phyloP scores from a whole-genome alignment of 352 stramenopile genomes.

The Globisporangium canariense region DNA sequence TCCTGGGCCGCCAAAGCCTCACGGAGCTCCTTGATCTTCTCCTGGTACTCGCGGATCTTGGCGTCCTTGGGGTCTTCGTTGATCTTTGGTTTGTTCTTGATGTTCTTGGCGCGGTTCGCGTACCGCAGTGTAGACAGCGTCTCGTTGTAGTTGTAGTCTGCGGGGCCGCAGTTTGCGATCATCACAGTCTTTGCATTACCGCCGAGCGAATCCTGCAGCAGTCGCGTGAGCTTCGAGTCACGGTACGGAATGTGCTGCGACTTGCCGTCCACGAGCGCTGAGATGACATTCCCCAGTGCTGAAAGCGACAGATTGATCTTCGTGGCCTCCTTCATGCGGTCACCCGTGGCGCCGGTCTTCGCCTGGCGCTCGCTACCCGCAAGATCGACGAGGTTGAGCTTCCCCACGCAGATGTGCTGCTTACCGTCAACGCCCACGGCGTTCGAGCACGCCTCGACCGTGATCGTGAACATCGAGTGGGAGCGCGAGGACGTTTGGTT shows the following conservation, averaged over 20 bases:
- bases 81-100: constrained; percentile 99
- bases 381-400: constrained; percentile 93
- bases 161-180: constrained; percentile 96
- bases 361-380: constrained; percentile 71
- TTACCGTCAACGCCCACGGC: constrained; percentile 60
- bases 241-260: constrained; percentile 67
- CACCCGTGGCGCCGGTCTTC: constrained; percentile 71
- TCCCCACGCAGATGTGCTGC: constrained; percentile 94
- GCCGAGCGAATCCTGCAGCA: constrained; percentile 75
- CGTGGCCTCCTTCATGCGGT: constrained; percentile 75
- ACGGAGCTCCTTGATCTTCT: constrained; percentile 95
- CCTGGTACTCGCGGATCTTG: constrained; percentile 97
- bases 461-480: constrained; percentile 98
- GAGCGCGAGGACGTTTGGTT: constrained; percentile 97
- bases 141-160: constrained; percentile 98
- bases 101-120: constrained; percentile 98
- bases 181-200: constrained; percentile 94
- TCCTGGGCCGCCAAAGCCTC: constrained; percentile 62
- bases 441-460: constrained; percentile 90
- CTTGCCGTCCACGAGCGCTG: constrained; percentile 83
- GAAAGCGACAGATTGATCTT: constrained; percentile 74
- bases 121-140: constrained; percentile 95
- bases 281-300: constrained; percentile 84
- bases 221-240: constrained; percentile 37
- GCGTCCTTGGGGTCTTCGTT: constrained; percentile 98